Percentiles rank a stretch among this genome's conserved stretches.
These are phyloP conservation scores for Geranium rotundifolium DNA, from an alignment of 345 rosid species.

Conservation along the genomic window DNA sequence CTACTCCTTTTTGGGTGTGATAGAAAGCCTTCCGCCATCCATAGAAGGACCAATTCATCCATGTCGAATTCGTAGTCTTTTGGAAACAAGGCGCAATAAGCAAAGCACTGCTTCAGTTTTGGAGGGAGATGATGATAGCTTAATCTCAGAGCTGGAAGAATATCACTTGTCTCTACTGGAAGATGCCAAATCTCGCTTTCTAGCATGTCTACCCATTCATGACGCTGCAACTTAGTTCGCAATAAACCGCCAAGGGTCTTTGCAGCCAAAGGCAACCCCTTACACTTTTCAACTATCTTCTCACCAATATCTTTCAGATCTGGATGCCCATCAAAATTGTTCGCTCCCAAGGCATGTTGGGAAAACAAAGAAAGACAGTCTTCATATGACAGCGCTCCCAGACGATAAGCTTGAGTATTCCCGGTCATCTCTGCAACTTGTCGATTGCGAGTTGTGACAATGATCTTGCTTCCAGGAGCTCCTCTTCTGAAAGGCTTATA, in stretches of 20 bases:
- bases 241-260: too few species aligned
- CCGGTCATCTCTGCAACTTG: conserved; percentile 18
- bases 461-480: conserved; percentile 20
- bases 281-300: too few species aligned
- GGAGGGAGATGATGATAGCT: conserved; percentile 21
- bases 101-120: conserved; percentile 14
- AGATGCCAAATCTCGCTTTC: conserved; percentile 8
- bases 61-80: conserved; percentile 10
- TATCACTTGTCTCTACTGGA: not conserved
- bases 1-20: too few species aligned
- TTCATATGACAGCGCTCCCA: too few species aligned
- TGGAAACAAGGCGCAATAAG: conserved; percentile 19
- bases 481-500: not conserved
- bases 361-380: too few species aligned
- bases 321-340: too few species aligned
- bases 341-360: too few species aligned
- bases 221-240: too few species aligned
- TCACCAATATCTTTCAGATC: too few species aligned
- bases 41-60: conserved; percentile 6
- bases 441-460: conserved; percentile 31
- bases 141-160: conserved; percentile 12
- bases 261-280: too few species aligned
- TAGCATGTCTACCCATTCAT: too few species aligned
- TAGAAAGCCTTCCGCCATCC: conserved; percentile 18
- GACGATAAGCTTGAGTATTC: too few species aligned